Evolutionary conservation across 352 stramenopile species (phyloP).

Genomic region (Globisporangium heterothallicum): DNA sequence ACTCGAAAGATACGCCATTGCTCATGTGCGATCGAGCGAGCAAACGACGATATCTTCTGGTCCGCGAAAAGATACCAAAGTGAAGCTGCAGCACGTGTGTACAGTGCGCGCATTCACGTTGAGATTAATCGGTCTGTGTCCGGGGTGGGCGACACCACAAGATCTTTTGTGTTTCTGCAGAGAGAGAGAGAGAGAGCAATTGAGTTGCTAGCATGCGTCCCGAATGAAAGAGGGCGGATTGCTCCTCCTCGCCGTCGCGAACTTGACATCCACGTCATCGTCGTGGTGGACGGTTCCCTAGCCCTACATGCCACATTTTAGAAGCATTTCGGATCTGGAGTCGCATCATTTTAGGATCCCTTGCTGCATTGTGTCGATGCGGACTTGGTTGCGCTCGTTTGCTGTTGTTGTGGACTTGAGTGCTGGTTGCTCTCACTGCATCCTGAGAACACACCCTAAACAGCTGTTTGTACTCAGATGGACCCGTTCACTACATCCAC

Average conservation of each 20-base stretch:
- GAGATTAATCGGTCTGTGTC: neutral
- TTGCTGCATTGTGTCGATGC: too few species aligned
- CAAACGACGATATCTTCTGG: too few species aligned
- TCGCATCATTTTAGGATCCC: too few species aligned
- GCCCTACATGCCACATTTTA: constrained; percentile 9
- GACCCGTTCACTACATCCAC: neutral
- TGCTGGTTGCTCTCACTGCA: neutral
- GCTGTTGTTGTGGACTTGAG: neutral
- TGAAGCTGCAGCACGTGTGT: too few species aligned
- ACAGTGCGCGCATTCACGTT: too few species aligned
- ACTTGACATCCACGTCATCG: constrained; percentile 5
- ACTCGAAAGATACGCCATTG: neutral
- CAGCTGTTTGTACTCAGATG: constrained; percentile 9
- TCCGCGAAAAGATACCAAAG: neutral
- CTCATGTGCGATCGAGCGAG: too few species aligned
- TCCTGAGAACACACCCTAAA: constrained; percentile 1
- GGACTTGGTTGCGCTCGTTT: neutral
- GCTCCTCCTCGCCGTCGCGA: constrained; percentile 1
- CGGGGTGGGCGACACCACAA: neutral
- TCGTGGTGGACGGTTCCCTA: neutral
- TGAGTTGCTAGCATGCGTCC: too few species aligned
- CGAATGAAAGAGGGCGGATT: too few species aligned
- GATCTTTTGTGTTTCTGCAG: neutral
- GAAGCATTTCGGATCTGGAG: too few species aligned
- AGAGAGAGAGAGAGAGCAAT: too few species aligned